Evolutionary conservation across 345 rosid genomes (phyloP).

Genomic region (Citrus maxima): DNA sequence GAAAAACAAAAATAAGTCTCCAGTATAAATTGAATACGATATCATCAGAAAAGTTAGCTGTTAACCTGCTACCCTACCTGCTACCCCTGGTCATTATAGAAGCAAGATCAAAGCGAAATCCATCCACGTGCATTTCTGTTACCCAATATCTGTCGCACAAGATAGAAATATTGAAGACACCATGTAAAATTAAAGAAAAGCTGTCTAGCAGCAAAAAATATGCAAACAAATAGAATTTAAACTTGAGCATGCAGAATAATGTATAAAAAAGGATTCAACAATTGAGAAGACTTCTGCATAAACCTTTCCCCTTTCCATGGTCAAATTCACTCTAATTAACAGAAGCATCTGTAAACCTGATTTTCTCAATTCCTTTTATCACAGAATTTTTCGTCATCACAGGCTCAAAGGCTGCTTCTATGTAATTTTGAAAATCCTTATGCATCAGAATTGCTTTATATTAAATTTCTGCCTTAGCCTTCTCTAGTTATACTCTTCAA

Average conservation of each 20-base stretch:
- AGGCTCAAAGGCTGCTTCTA: background rate
- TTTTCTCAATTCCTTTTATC: background rate
- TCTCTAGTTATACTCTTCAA: background rate
- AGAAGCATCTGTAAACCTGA: background rate
- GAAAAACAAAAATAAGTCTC: slow-evolving; percentile 1
- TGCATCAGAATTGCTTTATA: background rate
- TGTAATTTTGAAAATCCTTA: background rate
- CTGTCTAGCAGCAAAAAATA: background rate
- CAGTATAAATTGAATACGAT: background rate
- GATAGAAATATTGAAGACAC: slow-evolving; percentile 5
- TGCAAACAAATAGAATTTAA: background rate
- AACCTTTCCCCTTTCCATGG: background rate
- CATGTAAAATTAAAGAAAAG: background rate
- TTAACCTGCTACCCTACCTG: slow-evolving; percentile 93
- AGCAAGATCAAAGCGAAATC: slow-evolving; percentile 98
- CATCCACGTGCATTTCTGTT: slow-evolving; percentile 96
- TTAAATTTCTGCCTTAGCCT: background rate
- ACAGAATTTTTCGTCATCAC: background rate
- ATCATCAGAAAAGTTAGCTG: slow-evolving; percentile 1
- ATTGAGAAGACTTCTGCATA: background rate
- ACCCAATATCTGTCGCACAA: slow-evolving; percentile 86
- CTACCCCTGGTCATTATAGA: slow-evolving; percentile 93
- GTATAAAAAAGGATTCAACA: background rate
- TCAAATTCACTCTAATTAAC: background rate
- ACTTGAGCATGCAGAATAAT: background rate